Conservation (phyloP, 176 grass and related monocot genomes). For the Avena eriantha region DNA sequence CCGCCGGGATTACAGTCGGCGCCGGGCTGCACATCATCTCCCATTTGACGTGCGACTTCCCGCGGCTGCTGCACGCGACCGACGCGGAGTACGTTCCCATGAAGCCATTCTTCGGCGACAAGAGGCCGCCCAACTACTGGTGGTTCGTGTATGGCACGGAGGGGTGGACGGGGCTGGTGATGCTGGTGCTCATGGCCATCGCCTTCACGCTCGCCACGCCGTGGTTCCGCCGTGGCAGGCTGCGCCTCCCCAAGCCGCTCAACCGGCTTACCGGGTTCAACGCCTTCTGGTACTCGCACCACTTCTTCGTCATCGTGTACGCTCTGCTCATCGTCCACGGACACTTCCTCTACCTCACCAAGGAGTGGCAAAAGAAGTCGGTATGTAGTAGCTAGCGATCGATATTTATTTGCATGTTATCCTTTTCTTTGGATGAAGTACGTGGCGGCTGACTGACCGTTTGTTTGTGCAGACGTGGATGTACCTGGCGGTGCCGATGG, state of each 20-base stretch:
- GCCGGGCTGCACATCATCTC: slow-evolving; percentile 69
- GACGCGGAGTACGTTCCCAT: slow-evolving; percentile 69
- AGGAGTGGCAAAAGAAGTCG: slow-evolving; percentile 86
- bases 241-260: slow-evolving; percentile 47
- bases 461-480: slow-evolving; percentile 76
- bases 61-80: slow-evolving; percentile 70
- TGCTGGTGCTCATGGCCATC: slow-evolving; percentile 76
- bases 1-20: slow-evolving; percentile 66
- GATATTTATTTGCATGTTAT: too few species aligned
- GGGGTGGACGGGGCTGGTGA: slow-evolving; percentile 88
- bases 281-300: slow-evolving; percentile 99
- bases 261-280: slow-evolving; percentile 87
- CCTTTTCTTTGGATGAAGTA: too few species aligned
- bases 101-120: slow-evolving; percentile 65
- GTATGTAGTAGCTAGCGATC: slow-evolving; percentile 38
- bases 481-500: slow-evolving; percentile 76
- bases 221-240: slow-evolving; percentile 66
- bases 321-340: slow-evolving; percentile 88
- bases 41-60: slow-evolving; percentile 95
- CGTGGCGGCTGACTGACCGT: too few species aligned
- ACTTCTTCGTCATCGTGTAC: slow-evolving; percentile 91
- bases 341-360: slow-evolving; percentile 67
- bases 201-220: slow-evolving; percentile 90
- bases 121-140: slow-evolving; percentile 70
- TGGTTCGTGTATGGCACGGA: slow-evolving; percentile 96